Conservation (phyloP, 805 yeast genomes). For the Dipodascopsis uninucleata region DNA sequence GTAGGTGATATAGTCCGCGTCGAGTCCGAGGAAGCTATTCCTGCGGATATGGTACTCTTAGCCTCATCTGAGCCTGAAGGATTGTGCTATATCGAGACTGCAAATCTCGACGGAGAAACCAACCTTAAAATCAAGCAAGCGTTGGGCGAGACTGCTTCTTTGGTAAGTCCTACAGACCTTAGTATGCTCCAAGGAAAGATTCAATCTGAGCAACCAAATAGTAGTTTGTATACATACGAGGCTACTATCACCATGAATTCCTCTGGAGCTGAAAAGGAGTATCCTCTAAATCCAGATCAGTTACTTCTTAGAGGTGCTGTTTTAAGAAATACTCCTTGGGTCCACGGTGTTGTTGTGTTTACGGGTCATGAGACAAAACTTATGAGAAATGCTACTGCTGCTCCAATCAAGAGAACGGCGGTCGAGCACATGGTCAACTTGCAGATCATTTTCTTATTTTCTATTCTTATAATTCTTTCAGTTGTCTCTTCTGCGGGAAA, state of each 20-base stretch:
- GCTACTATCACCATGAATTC: slow-evolving; percentile 65
- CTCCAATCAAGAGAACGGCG: slow-evolving; percentile 95
- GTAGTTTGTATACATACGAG: slow-evolving; percentile 89
- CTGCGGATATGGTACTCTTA: slow-evolving; percentile 83
- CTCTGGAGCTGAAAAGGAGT: slow-evolving; percentile 29
- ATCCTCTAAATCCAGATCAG: slow-evolving; percentile 87
- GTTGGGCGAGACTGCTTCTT: slow-evolving; percentile 65
- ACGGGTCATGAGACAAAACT: slow-evolving; percentile 98
- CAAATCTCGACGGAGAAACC: slow-evolving; percentile 96
- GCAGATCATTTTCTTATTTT: slow-evolving; percentile 85
- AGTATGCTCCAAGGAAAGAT: slow-evolving; percentile 55
- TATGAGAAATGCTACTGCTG: slow-evolving; percentile 98
- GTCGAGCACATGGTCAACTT: slow-evolving; percentile 92
- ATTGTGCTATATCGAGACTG: slow-evolving; percentile 93
- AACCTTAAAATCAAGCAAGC: slow-evolving; percentile 93
- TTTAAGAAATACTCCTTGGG: slow-evolving; percentile 90
- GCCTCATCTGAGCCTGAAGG: slow-evolving; percentile 98
- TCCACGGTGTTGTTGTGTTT: slow-evolving; percentile 86
- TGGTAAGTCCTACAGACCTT: slow-evolving; percentile 63
- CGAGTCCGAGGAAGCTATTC: slow-evolving; percentile 82
- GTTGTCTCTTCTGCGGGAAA: slow-evolving; percentile 85
- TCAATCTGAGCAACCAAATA: slow-evolving; percentile 87
- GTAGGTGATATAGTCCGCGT: slow-evolving; percentile 92
- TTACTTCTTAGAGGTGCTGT: slow-evolving; percentile 92
- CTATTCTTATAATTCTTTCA: slow-evolving; percentile 69